Evolutionary conservation across 805 yeast species (phyloP).

Genomic region (Starmerella roubikii): DNA sequence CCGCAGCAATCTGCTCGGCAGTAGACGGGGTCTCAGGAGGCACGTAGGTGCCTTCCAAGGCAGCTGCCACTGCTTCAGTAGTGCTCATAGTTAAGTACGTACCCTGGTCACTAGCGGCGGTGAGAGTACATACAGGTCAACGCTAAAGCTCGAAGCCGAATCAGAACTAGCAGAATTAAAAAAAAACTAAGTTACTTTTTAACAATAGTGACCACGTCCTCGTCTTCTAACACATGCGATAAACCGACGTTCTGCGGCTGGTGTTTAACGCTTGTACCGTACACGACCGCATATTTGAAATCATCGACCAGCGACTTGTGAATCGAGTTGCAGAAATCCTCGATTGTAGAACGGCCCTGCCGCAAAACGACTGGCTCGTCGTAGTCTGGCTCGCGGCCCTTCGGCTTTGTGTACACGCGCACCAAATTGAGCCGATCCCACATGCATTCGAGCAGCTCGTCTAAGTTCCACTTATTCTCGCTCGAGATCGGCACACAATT

Average conservation of each 20-base stretch:
- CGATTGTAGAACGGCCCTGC: constrained; percentile 68
- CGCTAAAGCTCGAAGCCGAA: no score
- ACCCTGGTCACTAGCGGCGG: no score
- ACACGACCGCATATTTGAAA: constrained; percentile 86
- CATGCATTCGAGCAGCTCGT: constrained; percentile 86
- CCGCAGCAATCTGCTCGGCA: constrained; percentile 24
- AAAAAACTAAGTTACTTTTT: constrained; percentile 35
- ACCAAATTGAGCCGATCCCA: constrained; percentile 87
- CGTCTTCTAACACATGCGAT: constrained; percentile 73
- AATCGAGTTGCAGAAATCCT: constrained; percentile 86
- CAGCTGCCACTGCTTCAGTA: constrained; percentile 6
- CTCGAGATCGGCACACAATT: constrained; percentile 95
- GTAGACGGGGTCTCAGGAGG: neutral
- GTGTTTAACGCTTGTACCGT: constrained; percentile 96
- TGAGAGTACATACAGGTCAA: no score
- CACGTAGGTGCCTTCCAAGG: neutral
- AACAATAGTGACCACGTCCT: constrained; percentile 91
- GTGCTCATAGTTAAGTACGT: neutral
- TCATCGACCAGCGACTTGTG: constrained; percentile 86
- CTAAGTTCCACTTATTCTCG: constrained; percentile 93
- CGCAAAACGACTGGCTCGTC: constrained; percentile 87
- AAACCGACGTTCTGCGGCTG: constrained; percentile 95
- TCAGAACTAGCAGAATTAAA: no score
- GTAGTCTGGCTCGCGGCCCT: constrained; percentile 88
- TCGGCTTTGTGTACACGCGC: constrained; percentile 94